phyloP scores from a whole-genome alignment of 2,329 filamentous ascomycete species.

The Dactylellina sp. region DNA sequence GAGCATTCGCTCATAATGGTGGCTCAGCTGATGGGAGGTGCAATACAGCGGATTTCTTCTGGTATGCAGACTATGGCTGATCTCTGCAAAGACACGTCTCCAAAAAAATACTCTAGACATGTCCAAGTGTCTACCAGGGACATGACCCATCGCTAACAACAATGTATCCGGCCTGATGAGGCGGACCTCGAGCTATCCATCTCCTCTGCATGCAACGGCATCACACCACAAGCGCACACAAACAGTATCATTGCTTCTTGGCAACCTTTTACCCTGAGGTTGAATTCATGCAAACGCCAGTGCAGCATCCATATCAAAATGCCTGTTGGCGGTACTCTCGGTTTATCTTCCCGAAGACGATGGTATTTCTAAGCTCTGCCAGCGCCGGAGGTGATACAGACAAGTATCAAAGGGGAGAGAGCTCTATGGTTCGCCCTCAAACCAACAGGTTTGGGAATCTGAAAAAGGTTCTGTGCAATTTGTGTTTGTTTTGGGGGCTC shows the following conservation, averaged over 20 bases:
- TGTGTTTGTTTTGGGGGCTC: too few species aligned
- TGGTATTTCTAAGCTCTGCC: not conserved
- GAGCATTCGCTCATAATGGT: constrained; percentile 2
- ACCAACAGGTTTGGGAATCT: too few species aligned
- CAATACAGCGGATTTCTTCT: not conserved
- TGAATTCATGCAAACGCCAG: not conserved
- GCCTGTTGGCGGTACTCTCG: not conserved
- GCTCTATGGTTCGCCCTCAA: too few species aligned
- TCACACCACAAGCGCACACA: not conserved
- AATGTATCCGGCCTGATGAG: constrained; percentile 22
- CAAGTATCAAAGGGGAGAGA: too few species aligned
- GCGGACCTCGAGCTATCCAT: not conserved
- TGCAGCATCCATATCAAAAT: not conserved
- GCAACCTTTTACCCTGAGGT: too few species aligned
- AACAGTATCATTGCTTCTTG: too few species aligned
- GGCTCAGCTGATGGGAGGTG: constrained; percentile 8
- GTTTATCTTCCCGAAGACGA: constrained; percentile 7
- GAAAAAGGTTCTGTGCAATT: too few species aligned
- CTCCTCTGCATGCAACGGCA: not conserved
- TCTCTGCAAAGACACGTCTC: constrained; percentile 56
- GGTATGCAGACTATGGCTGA: constrained; percentile 45
- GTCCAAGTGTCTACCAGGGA: not conserved
- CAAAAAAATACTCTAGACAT: not conserved
- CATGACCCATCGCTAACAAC: constrained; percentile 11
- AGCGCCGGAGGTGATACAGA: too few species aligned